Evolutionary conservation across 306 rosid species (phyloP).

Genomic region (Amphicarpaea edgeworthii): DNA sequence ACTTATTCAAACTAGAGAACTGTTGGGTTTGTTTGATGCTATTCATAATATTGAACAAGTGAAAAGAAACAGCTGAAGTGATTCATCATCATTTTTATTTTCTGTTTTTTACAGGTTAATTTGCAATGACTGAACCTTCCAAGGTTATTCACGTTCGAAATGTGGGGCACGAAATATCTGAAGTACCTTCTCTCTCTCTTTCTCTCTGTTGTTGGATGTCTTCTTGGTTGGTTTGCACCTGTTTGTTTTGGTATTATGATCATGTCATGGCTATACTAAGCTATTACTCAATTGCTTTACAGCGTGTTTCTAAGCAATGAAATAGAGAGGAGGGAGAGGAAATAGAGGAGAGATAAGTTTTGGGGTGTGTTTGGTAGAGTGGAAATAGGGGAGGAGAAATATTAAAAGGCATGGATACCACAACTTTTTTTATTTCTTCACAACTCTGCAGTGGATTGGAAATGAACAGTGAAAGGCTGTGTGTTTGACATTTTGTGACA

Average conservation of each 20-base stretch:
- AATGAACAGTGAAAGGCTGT: background rate
- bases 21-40: conserved; percentile 7
- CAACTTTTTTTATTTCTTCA: background rate
- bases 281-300: background rate
- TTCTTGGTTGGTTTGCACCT: background rate
- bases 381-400: background rate
- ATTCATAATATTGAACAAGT: background rate
- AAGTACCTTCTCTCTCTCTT: conserved; percentile 55
- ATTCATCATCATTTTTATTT: conserved; percentile 24
- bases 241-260: conserved; percentile 19
- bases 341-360: background rate
- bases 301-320: background rate
- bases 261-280: background rate
- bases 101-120: conserved; percentile 50
- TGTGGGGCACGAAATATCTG: conserved; percentile 89
- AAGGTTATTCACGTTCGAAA: conserved; percentile 94
- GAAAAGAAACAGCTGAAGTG: background rate
- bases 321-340: background rate
- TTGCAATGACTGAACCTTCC: conserved; percentile 83
- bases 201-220: conserved; percentile 3
- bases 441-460: background rate
- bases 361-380: background rate
- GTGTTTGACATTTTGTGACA: background rate
- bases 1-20: conserved; percentile 4
- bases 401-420: background rate